Conservation (phyloP, 805 yeast species). For the Candida dendrica region DNA sequence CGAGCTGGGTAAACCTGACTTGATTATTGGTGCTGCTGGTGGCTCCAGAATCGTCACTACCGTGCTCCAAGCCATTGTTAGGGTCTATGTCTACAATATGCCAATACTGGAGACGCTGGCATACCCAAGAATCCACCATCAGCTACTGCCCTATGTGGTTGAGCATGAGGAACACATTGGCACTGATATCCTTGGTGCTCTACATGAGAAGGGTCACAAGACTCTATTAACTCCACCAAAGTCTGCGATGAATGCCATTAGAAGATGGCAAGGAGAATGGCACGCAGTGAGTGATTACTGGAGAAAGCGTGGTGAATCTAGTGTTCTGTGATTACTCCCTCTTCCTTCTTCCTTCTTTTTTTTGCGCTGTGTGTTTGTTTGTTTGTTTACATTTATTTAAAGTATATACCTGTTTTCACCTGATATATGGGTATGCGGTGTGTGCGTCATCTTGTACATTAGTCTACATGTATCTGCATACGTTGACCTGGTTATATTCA, state of each 20-base stretch:
- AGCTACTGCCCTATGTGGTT: slow-evolving; percentile 65
- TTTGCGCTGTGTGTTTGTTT: no score
- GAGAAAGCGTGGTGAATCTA: slow-evolving; percentile 76
- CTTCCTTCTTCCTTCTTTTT: no score
- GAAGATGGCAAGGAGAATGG: slow-evolving; percentile 27
- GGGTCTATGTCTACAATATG: slow-evolving; percentile 52
- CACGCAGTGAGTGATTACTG: slow-evolving; percentile 86
- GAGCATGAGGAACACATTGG: slow-evolving; percentile 54
- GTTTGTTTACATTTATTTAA: no score
- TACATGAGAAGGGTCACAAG: slow-evolving; percentile 43
- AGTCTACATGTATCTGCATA: no score
- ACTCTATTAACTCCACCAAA: slow-evolving; percentile 35
- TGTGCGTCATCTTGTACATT: neutral
- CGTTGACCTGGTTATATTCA: slow-evolving; percentile 7
- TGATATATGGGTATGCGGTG: no score
- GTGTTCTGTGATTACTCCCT: slow-evolving; percentile 24
- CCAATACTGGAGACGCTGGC: slow-evolving; percentile 64
- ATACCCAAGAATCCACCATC: slow-evolving; percentile 84
- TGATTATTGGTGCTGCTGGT: slow-evolving; percentile 89
- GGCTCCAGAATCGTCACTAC: slow-evolving; percentile 84
- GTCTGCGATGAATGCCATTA: slow-evolving; percentile 54
- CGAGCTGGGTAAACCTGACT: slow-evolving; percentile 42
- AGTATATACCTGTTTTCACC: no score
- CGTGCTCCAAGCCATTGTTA: slow-evolving; percentile 70
- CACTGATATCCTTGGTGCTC: slow-evolving; percentile 26